Conservation (phyloP, 2,329 filamentous ascomycete species). For the Colletotrichum tanaceti region DNA sequence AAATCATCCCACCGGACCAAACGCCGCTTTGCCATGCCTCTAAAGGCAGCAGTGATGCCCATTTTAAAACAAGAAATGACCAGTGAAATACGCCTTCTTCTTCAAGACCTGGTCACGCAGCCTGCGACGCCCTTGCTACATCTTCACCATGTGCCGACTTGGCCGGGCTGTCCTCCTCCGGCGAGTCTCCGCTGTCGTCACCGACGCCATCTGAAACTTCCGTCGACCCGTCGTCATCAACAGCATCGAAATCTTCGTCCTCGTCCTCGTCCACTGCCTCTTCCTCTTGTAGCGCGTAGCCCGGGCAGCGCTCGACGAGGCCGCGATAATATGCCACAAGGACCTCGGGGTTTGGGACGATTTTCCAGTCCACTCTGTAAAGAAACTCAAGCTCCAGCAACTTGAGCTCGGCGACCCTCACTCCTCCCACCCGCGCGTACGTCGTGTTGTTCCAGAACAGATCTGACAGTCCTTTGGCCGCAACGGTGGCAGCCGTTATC, state of each 20-base stretch:
- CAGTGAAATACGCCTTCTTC: constrained; percentile 1
- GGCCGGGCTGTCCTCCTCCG: constrained; percentile 37
- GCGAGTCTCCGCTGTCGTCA: constrained; percentile 42
- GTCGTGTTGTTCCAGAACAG: constrained; percentile 99
- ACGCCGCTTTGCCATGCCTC: constrained; percentile 39
- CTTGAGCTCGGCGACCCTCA: constrained; percentile 89
- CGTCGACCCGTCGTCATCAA: constrained; percentile 50
- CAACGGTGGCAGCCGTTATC: constrained; percentile 94
- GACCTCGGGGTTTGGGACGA: constrained; percentile 94
- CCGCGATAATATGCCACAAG: constrained; percentile 93
- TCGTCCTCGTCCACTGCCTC: constrained; percentile 47
- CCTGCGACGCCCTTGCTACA: constrained; percentile 2
- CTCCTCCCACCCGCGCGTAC: constrained; percentile 92
- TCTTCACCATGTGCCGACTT: constrained; percentile 25
- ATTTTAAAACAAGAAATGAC: constrained; percentile 27
- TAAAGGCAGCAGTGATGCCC: constrained; percentile 35
- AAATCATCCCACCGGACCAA: constrained; percentile 28
- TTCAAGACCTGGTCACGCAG: constrained; percentile 1
- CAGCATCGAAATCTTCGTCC: constrained; percentile 49
- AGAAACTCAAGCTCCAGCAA: constrained; percentile 94
- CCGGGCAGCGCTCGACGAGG: constrained; percentile 75
- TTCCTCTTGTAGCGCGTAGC: constrained; percentile 63
- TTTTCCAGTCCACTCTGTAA: constrained; percentile 93
- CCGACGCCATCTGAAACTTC: constrained; percentile 44
- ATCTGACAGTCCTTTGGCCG: constrained; percentile 94